Base-by-base conservation (phyloP, 495 filamentous ascomycete species). In the Aspergillus sparsus region DNA sequence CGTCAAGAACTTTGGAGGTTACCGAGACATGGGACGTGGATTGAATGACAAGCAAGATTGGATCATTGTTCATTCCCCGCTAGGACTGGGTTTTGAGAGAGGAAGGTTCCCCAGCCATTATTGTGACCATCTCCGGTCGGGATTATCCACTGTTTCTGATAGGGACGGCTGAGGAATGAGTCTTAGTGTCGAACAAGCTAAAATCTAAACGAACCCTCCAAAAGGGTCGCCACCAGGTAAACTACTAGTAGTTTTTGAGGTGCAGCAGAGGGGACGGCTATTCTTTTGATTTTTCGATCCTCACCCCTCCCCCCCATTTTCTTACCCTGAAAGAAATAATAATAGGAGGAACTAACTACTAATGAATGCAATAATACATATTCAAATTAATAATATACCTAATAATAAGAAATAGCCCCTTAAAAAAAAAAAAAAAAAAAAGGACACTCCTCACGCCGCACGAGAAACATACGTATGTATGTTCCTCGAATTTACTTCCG, bases 161-260 rank as follows among this genome's bases (percentile, higher is more conserved):
- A 65, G 55, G 59, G 55, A 62, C 58, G 55, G 58, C 58, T 58
- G 51, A 62, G 44, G 54, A 55, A 32, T 39, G 57, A 60, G 55
- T 55, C 51, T 53, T 27, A 27, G 21, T 27, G 53, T 61, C 44
- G 58, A 27, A 44, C 50, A 53, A 52, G 46, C 55, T 57, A 60
- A 55, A 56, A 55, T 47, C 42, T 50, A 44, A 53, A 60, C 46
- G 57, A 61, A 59, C 51, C 44, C 15, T 60, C 49, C 51, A 32
- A 50, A 47, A 46, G 37, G 55, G 53, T 66, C 33, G 58, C 64
- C 64, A 63, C 57, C 46, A 45, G 45, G 47, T 32, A 44, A 47
- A 47, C 49, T 47, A 31, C 12, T 27, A 27, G 21, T 27, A 27
- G 21, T 27, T 27, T 18, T 16, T 32, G 36, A 46, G 36, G 34